These are phyloP conservation scores for Annulohypoxylon moriforme DNA, from an alignment of 495 filamentous ascomycete genomes.

Conservation along the genomic window DNA sequence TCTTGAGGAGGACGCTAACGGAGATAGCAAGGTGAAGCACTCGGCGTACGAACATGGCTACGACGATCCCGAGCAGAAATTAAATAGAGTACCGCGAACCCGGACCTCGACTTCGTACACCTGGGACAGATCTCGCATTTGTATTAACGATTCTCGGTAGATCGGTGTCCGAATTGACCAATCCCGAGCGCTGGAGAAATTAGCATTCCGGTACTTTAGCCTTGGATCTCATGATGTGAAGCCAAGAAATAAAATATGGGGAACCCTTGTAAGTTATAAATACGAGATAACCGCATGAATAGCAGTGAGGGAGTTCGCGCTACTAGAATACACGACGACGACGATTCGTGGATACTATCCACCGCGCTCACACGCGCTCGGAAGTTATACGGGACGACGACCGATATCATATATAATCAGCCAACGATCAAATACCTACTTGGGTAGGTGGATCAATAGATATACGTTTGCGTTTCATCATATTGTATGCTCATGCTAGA, in stretches of 20 bases:
- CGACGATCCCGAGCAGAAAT: conserved; percentile 9
- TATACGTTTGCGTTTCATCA: too few species aligned
- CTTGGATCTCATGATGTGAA: conserved; percentile 21
- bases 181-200: conserved; percentile 11
- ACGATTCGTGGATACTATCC: not conserved
- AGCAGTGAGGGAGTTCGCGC: not conserved
- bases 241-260: conserved; percentile 18
- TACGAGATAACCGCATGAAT: conserved; percentile 5
- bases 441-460: not conserved
- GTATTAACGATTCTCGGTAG: conserved; percentile 33
- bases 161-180: conserved; percentile 37
- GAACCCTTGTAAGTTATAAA: conserved; percentile 12
- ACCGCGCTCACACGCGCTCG: not conserved
- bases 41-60: conserved; percentile 31
- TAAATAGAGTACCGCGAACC: conserved; percentile 22
- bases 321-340: not conserved
- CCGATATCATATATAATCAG: not conserved
- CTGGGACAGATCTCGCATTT: conserved; percentile 32
- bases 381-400: not conserved
- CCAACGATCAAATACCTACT: not conserved
- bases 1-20: conserved; percentile 16
- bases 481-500: too few species aligned
- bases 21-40: conserved; percentile 28
- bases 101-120: not conserved
- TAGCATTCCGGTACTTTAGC: conserved; percentile 33